Percentiles rank a stretch among this genome's conserved stretches.
These are phyloP conservation scores for Halenospora varia DNA, from an alignment of 495 filamentous ascomycete species.

Conservation along the genomic window DNA sequence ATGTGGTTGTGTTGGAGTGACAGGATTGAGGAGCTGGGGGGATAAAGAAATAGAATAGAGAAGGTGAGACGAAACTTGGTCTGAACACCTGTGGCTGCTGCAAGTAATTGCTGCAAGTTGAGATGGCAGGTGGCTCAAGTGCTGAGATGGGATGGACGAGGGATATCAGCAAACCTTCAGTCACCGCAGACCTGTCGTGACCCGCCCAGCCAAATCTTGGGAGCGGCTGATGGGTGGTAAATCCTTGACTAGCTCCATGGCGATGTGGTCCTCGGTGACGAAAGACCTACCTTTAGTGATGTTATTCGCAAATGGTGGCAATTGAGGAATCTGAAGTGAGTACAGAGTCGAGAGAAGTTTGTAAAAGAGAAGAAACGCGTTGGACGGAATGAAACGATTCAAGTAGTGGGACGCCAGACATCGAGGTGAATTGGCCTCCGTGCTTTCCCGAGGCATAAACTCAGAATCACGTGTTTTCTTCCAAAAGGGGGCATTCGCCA, in stretches of 20 bases:
- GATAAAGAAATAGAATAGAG: conserved; percentile 1
- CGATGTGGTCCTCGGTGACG: neutral
- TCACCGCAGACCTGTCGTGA: neutral
- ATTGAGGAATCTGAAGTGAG: neutral
- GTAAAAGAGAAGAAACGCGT: neutral
- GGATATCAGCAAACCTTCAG: neutral
- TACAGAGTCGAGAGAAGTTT: neutral
- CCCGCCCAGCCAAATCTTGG: neutral
- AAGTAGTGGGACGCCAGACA: neutral
- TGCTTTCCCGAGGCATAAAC: neutral
- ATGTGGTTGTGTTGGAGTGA: neutral
- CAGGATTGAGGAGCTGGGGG: neutral
- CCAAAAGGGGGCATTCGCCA: neutral
- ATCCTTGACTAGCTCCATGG: neutral
- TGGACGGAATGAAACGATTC: neutral
- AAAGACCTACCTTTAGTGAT: neutral
- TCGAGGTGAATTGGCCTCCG: neutral
- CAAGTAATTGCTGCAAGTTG: neutral
- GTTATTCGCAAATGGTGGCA: neutral
- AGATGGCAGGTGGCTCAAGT: neutral
- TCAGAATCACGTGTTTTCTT: neutral
- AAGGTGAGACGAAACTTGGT: neutral
- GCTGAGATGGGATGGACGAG: neutral
- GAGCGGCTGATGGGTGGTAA: neutral
- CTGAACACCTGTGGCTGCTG: neutral